Base-by-base conservation (phyloP, 306 rosid species). In the Quillaja saponaria region DNA sequence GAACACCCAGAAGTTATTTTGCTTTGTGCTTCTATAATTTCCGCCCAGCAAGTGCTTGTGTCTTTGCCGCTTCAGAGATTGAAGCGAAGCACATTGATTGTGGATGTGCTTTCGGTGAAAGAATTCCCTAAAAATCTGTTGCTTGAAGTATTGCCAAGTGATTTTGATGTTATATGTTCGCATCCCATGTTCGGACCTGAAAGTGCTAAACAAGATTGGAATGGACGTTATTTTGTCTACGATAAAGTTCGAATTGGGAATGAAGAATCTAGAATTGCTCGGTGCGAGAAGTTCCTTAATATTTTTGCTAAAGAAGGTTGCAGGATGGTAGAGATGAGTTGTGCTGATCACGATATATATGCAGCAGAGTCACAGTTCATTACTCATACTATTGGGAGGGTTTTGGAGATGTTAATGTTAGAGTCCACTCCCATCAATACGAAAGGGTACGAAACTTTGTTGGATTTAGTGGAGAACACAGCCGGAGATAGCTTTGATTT, bases 101-200 rank as follows among this genome's bases (percentile, higher is more conserved):
- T 73, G 11, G 97, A 90, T 28, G 94, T 87, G 0, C 85, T 90
- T 16, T 85, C 96, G 8, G 97, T 90, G 13, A 90, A 90, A 15
- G 97, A 90, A 40, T 87, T 90, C 38, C 72, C 94, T 0, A 85
- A 77, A n/a, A 72, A 44, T 8, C 64, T 91, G 35, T 34, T 91
- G 35, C 69, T 84, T 3, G 66, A 80, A 8, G 2, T 45, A 0
- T 61, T 91, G 10, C 97, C 91, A 0, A 1, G 6, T 12, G 67
- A 83, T 49, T 91, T 87, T 21, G 97, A 91, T 37, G 16, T 87
- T 2, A 19, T 91, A 16, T 87, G 95, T 50, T 55, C 87, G 0
- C 97, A 91, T 42, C 97, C 96, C 0, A 87, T 91, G 97, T 91
- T 91, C 38, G 97, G 96, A 9, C 97, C 96, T 12, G 80, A 87